These are phyloP conservation scores for Chlorella sp. DNA, from an alignment of 139 green algal species.

Conservation along the genomic window DNA sequence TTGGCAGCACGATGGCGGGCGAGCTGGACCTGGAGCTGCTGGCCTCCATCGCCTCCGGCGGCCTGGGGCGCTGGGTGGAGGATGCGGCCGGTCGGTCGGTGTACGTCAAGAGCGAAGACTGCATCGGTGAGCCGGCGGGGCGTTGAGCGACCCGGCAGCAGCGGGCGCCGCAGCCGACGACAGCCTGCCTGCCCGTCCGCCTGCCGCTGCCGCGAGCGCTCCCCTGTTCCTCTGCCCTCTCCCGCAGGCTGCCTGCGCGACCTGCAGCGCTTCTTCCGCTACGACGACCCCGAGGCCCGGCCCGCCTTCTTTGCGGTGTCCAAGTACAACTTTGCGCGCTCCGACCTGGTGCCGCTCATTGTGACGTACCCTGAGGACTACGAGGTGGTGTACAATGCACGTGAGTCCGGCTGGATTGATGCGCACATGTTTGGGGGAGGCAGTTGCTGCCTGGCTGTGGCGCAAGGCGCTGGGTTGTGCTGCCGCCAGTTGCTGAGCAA, in stretches of 20 bases:
- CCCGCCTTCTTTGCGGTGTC: slow-evolving; percentile 85
- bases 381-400: slow-evolving; percentile 81
- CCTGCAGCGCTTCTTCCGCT: slow-evolving; percentile 89
- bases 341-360: slow-evolving; percentile 89
- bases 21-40: slow-evolving; percentile 81
- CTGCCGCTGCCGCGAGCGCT: not conserved
- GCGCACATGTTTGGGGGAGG: too few species aligned
- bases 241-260: slow-evolving; percentile 87
- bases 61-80: slow-evolving; percentile 67
- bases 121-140: slow-evolving; percentile 60
- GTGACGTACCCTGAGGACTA: slow-evolving; percentile 77
- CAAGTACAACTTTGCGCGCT: slow-evolving; percentile 67
- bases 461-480: too few species aligned
- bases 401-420: slow-evolving; percentile 57
- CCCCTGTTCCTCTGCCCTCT: too few species aligned
- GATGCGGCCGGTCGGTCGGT: slow-evolving; percentile 39
- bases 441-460: too few species aligned
- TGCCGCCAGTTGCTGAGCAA: not conserved
- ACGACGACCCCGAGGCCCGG: slow-evolving; percentile 80
- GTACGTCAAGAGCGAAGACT: slow-evolving; percentile 82
- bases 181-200: not conserved
- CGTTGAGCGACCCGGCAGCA: too few species aligned
- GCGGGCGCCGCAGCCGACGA: not conserved
- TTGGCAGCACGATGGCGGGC: not conserved
- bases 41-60: slow-evolving; percentile 74